Base-by-base conservation (phyloP, 2,329 filamentous ascomycete species). In the Penicillium nordicum region DNA sequence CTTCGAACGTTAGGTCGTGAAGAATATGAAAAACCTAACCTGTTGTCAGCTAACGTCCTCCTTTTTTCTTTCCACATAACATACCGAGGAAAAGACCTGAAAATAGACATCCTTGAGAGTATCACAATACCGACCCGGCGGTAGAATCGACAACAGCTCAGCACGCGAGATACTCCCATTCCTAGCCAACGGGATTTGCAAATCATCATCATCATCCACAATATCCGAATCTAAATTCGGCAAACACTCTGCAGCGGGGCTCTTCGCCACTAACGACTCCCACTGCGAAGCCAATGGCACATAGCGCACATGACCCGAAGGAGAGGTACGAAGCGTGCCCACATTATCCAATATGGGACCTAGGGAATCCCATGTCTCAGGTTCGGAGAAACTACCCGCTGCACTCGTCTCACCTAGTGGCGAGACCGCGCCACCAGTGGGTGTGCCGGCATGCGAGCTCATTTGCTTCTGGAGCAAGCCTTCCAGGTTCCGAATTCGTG, bases 1-100 rank as follows among this genome's bases (percentile, higher is more conserved):
- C 67, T 36, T 74, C 68, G 37, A 76, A 77, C 4, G 73, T 74
- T 43, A 73, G 65, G 53, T 76, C 74, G 49, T 76, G 74, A 10
- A 77, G 68, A 43, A 76, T 70, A 60, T 76, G 74, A 47, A 76
- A 76, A 12, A 77, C 62, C 69, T 71, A 38, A 16, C 12, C 25
- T 12, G 4, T 21, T 14, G 25, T 57, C 36, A 55, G 52, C 64
- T 62, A 54, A 34, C 25, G 27, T 12, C 27, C 45, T 9, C 12
- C 12, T n/a, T 7, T 34, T 41, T 30, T 21, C 9, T 18, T 6
- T 23, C 38, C 21, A 49, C 9, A 40, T 52, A 21, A 56, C 72
- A 27, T 67, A 75, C 73, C 18, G 73, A 71, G 18, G 73, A 75
- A 53, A 75, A 75, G 25, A 74, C 72, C 23, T 66, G 64, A 40